Base-by-base conservation (phyloP, 2,329 filamentous ascomycete genomes). In the Aspergillus novofumigatus region DNA sequence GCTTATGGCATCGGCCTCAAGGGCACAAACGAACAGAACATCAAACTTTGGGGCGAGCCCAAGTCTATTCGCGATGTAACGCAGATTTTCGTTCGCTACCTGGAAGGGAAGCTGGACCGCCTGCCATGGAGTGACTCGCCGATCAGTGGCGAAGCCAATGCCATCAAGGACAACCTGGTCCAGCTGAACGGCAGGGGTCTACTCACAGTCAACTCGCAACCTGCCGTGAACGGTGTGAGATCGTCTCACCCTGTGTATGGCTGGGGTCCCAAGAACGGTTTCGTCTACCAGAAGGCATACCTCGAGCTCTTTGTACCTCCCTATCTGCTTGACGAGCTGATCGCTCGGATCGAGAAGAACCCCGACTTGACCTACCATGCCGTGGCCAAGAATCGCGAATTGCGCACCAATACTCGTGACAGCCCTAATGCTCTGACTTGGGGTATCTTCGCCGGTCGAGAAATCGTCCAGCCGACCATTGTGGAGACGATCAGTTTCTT, bases 381-480 rank as follows among this genome's bases (percentile, higher is more conserved):
- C 49, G 91, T 97, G 60, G 94, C 90, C 67, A 92, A 91, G 74
- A 81, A 83, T 21, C 92, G 93, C 28, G 85, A 88, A 56, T 81
- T 97, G 55, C 87, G 86, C 73, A 94, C 91, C 28, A 97, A 99
- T 69, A 87, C 91, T 1, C 86, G 87, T 8, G 85, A 86, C 23
- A 90, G 91, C 5, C 94, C 94, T 41, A 99, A 99, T 68, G 94
- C 94, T n/a, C 90, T 99, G 51, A 99, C 94, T 1, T 99, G 94
- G 94, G 94, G 94, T 75, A 95, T 99, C 35, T 99, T 97, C 79
- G 93, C 94, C 0, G 94, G 94, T 57, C 96, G 97, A 74, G 94
- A 99, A 76, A 97, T 99, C 70, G 92, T 99, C n/a, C 94, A 99
- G 75, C 94, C 94, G 14, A 99, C 94, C n/a, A 97, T 99, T 67